A percentile compares a stretch with the other conserved stretches of the same genome.
Evolutionary conservation across 768 basidiomycete species (phyloP).

Genomic region (Pisolithus microcarpus): DNA sequence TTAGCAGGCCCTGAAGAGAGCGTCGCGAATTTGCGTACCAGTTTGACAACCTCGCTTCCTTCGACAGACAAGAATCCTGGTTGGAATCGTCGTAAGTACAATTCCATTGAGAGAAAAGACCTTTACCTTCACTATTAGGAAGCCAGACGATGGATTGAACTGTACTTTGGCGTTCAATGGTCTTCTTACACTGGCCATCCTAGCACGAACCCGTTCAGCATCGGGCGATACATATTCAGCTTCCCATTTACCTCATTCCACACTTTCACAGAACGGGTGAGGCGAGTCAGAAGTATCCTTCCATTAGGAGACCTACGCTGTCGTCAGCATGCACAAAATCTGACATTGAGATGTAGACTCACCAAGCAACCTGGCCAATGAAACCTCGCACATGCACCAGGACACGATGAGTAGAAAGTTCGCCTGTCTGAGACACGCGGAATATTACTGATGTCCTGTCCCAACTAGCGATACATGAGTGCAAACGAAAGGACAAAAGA

Average conservation of each 20-base stretch:
- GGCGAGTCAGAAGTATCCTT: slow-evolving; percentile 38
- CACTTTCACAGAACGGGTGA: slow-evolving; percentile 43
- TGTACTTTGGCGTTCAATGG: slow-evolving; percentile 39
- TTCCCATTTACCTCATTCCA: slow-evolving; percentile 38
- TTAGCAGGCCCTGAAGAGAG: slow-evolving; percentile 5
- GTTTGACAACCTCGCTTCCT: slow-evolving; percentile 38
- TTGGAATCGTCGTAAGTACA: slow-evolving; percentile 10
- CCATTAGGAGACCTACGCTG: slow-evolving; percentile 41
- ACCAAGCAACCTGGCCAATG: slow-evolving; percentile 51
- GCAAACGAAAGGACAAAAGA: slow-evolving; percentile 2
- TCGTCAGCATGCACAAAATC: slow-evolving; percentile 2
- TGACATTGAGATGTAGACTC: slow-evolving; percentile 1
- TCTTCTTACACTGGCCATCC: slow-evolving; percentile 46
- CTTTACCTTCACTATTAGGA: slow-evolving; percentile 40
- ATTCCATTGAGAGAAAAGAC: slow-evolving; percentile 1
- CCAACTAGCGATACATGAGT: slow-evolving; percentile 30
- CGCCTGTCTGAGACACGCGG: slow-evolving; percentile 35
- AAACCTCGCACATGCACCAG: slow-evolving; percentile 48
- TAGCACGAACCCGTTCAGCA: slow-evolving; percentile 14
- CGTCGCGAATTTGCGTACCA: slow-evolving; percentile 25
- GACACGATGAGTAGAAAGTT: slow-evolving; percentile 37
- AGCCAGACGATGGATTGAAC: slow-evolving; percentile 50
- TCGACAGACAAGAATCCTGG: slow-evolving; percentile 49
- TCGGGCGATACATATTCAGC: background rate
- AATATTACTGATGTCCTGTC: slow-evolving; percentile 46